Conservation (phyloP, 257 asterid genomes). For the Solanum tacnaense region DNA sequence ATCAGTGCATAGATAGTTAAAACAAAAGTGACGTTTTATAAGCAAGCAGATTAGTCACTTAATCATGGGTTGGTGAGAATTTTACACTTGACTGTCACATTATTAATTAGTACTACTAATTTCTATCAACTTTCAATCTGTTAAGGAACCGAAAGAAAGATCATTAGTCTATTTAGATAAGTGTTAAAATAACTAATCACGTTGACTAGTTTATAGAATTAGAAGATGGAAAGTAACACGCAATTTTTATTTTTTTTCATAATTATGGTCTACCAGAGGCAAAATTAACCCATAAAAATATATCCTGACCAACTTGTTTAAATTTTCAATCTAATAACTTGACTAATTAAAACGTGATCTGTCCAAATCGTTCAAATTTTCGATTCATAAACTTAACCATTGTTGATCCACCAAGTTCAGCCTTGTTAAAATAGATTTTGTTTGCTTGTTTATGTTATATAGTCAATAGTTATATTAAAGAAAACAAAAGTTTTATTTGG, state of each 20-base stretch:
- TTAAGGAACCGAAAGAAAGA: neutral
- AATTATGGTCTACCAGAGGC: neutral
- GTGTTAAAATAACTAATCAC: neutral
- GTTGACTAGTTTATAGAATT: neutral
- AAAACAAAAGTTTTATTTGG: too few species aligned
- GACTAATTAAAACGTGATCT: too few species aligned
- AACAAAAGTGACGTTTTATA: neutral
- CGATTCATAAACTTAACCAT: too few species aligned
- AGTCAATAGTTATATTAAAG: too few species aligned
- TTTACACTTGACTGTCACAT: neutral
- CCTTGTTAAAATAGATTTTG: too few species aligned
- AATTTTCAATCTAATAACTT: too few species aligned
- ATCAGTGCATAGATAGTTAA: neutral
- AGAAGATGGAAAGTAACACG: neutral
- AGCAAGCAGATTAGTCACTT: neutral
- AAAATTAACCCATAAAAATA: too few species aligned
- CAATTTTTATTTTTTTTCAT: too few species aligned
- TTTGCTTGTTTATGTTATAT: too few species aligned
- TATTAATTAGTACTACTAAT: neutral
- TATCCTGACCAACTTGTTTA: too few species aligned
- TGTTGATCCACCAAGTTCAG: too few species aligned
- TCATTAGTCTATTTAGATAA: neutral
- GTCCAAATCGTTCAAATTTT: too few species aligned
- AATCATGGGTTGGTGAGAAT: neutral
- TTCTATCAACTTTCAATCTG: neutral